phyloP scores from a whole-genome alignment of 192 early-diverging fungal genomes.

The Diversispora epigaea region DNA sequence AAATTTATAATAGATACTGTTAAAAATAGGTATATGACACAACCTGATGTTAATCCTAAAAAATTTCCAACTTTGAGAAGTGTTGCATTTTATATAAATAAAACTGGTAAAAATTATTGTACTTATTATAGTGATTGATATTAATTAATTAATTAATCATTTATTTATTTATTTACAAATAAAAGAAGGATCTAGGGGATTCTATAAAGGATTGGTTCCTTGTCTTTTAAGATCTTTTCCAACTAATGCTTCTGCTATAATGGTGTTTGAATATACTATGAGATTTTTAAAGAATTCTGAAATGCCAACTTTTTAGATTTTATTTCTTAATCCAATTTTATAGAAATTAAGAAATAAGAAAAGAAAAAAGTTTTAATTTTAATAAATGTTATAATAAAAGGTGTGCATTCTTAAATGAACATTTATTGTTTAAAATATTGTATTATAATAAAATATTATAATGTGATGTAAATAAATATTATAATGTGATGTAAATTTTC shows the following conservation, averaged over 20 bases:
- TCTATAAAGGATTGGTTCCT: constrained; percentile 87
- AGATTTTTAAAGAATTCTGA: constrained; percentile 33
- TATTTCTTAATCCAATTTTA: no score
- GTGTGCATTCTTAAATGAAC: no score
- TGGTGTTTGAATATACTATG: constrained; percentile 80
- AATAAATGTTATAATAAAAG: no score
- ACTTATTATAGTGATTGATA: no score
- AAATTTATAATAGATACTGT: constrained; percentile 63
- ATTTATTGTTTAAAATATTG: no score
- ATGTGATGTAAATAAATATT: no score
- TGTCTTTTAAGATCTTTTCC: constrained; percentile 92
- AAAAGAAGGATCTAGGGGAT: constrained; percentile 74
- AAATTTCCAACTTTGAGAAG: constrained; percentile 58
- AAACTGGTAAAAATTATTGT: constrained; percentile 41
- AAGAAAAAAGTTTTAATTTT: no score
- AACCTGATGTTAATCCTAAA: constrained; percentile 69
- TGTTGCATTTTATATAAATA: constrained; percentile 57
- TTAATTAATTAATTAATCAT: no score
- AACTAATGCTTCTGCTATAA: constrained; percentile 92
- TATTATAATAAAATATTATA: no score
- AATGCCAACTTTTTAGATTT: background rate
- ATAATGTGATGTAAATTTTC: no score
- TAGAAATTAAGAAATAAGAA: no score
- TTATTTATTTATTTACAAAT: constrained; percentile 31
- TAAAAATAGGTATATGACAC: constrained; percentile 94